Base-by-base conservation (phyloP, 1,139 yeast species). In the Magnusiomyces suaveolens region DNA sequence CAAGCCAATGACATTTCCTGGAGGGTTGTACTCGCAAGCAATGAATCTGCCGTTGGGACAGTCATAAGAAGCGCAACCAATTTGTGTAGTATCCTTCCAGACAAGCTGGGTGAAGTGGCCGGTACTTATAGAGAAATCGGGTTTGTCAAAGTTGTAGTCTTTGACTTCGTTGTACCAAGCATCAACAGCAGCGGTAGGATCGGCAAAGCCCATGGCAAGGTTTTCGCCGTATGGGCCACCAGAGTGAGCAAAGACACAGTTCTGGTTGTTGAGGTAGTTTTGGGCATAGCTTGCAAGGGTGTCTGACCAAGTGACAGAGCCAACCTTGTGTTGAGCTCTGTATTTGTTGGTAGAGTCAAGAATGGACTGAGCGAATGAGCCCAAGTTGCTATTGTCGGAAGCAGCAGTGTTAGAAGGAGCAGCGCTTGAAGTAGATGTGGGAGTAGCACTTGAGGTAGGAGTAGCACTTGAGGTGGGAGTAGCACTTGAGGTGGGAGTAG, bases 31-130 rank as follows among this genome's bases (percentile, higher is more conserved):
- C 63, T 72, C 74, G 61, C 75, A 72, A 46, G 67, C 73, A 44
- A 71, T 61, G 68, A 67, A 67, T 24, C 59, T 50, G 48, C 70
- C 60, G 51, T 61, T 59, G 52, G 38, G 18, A 60, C 74, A 65
- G 53, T 59, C 59, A 43, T 52, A 60, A 67, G 75, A 74, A 57
- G 87, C 95, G 73, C 96, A 88, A 44, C 96, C 96, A 23, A 88
- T 69, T 67, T 79, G 69, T 44, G 82, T 76, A 56, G 89, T 73
- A 38, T 73, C 70, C 69, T 82, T 82, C 96, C 96, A 88, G 52
- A 88, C 83, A 60, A 88, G 78, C 71, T 86, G 95, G 47, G 96
- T 87, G 75, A 87, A 88, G 72, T 88, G 96, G 60, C 86, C 83
- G 58, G 82, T 75, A 51, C 64, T 50, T 36, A 69, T 71, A 51